phyloP scores from a whole-genome alignment of 2,329 filamentous ascomycete species.

The Parascedosporium putredinis region DNA sequence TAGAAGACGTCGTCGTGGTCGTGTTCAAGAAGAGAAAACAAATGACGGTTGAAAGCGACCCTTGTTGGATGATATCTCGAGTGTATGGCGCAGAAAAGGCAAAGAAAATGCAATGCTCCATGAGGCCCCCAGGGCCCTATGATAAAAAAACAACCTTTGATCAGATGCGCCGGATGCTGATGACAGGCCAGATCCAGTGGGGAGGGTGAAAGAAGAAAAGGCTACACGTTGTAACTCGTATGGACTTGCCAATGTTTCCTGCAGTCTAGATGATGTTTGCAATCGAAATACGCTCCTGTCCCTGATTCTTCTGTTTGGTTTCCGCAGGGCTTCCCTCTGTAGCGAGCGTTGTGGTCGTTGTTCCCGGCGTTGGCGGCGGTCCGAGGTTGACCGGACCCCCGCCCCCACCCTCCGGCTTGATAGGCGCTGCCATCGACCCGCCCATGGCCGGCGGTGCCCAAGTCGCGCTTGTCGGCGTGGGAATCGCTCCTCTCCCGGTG shows the following conservation, averaged over 20 bases:
- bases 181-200: too few relatives aligned
- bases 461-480: constrained; percentile 21
- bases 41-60: background rate
- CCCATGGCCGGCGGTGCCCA: constrained; percentile 18
- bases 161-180: background rate
- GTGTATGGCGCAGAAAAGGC: background rate
- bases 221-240: too few relatives aligned
- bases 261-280: constrained; percentile 31
- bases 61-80: background rate
- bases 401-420: constrained; percentile 14
- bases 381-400: constrained; percentile 19
- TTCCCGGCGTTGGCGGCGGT: constrained; percentile 16
- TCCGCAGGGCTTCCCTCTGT: constrained; percentile 14
- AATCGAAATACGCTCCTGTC: constrained; percentile 30
- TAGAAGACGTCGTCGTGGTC: background rate
- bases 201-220: too few relatives aligned
- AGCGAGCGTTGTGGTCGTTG: constrained; percentile 19
- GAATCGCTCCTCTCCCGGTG: constrained; percentile 15
- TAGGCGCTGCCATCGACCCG: background rate
- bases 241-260: too few relatives aligned
- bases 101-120: background rate
- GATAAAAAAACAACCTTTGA: background rate
- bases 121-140: background rate
- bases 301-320: constrained; percentile 14
- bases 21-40: background rate